Evolutionary conservation across 2,329 filamentous ascomycete species (phyloP).

Genomic region (Stachybotrys elegans): DNA sequence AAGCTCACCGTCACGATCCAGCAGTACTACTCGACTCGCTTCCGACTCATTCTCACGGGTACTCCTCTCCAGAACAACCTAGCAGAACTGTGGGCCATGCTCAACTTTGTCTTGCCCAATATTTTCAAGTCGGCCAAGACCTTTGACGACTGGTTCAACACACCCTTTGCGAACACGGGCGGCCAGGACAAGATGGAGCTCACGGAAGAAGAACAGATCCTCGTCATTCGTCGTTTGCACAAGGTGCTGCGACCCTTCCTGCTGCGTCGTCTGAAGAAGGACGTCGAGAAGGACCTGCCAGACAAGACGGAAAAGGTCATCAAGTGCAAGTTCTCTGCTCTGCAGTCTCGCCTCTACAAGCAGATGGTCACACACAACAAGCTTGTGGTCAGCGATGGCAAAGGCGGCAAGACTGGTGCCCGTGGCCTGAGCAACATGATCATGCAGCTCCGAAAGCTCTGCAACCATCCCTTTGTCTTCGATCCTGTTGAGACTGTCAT

Average conservation of each 20-base stretch:
- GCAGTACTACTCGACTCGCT: slow-evolving; percentile 90
- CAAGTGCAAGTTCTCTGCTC: slow-evolving; percentile 95
- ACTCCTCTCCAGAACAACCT: slow-evolving; percentile 97
- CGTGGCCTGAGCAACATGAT: slow-evolving; percentile 99
- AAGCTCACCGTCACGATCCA: slow-evolving; percentile 95
- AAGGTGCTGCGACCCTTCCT: slow-evolving; percentile 97
- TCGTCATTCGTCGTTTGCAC: slow-evolving; percentile 95
- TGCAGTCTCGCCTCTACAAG: slow-evolving; percentile 93
- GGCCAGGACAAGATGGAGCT: slow-evolving; percentile 98
- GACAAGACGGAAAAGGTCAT: slow-evolving; percentile 99
- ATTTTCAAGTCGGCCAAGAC: slow-evolving; percentile 99
- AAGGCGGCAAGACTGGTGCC: slow-evolving; percentile 89
- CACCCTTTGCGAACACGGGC: slow-evolving; percentile 96
- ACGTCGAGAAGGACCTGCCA: slow-evolving; percentile 96
- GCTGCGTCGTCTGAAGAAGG: slow-evolving; percentile 96
- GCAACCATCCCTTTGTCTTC: slow-evolving; percentile 98
- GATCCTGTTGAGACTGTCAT: slow-evolving; percentile 97
- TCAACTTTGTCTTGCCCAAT: slow-evolving; percentile 96
- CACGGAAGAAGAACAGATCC: slow-evolving; percentile 98
- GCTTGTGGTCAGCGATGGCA: slow-evolving; percentile 89
- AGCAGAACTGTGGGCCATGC: slow-evolving; percentile 91
- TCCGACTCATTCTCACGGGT: slow-evolving; percentile 93
- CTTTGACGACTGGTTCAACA: slow-evolving; percentile 99
- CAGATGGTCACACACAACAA: slow-evolving; percentile 96
- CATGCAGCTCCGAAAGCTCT: slow-evolving; percentile 97